Evolutionary conservation across 805 yeast genomes (phyloP), one percentile per base, ranked within the genome.

Genomic region (Hanseniaspora taiwanica): DNA sequence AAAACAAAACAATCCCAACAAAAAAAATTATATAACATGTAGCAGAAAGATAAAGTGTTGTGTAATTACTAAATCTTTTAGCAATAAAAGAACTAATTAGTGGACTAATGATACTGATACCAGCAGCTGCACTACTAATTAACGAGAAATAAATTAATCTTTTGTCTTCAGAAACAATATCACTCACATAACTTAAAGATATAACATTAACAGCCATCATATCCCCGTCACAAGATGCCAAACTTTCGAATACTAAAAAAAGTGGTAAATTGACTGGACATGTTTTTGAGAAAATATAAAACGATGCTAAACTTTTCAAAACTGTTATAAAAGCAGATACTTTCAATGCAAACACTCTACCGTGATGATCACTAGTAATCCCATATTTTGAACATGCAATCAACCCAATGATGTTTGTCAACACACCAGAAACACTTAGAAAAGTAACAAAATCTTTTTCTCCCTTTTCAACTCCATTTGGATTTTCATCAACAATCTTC

Each of bases 261-360:
- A n/a, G n/a, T n/a, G n/a, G n/a, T n/a, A n/a, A n/a, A n/a, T n/a
- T n/a, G n/a, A n/a, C n/a, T n/a, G n/a, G n/a, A n/a, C n/a, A n/a
- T n/a, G n/a, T n/a, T n/a, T n/a, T n/a, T n/a, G n/a, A n/a, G n/a
- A n/a, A 19, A 38, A 3, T 27, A 48, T 35, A 36, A 44, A 43
- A 24, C 49, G 52, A 13, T 56, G n/a, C n/a, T 43, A 4, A 58
- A 9, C 8, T 55, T 21, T 27, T 50, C 38, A 10, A 58, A 39
- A 3, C 46, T 2, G 10, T 56, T 59, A 44, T 59, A 53, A 36
- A 59, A 52, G 2, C 65, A 20, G 38, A 41, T 1, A 46, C 16
- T 33, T 46, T 50, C 27, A 51, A 46, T 6, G 48, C 54, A 25
- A 33, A 44, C 1, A 50, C 48, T 34, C 56, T 40, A 2, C 56